Evolutionary conservation across 257 asterid species (phyloP).

Genomic region (Coffea canephora): DNA sequence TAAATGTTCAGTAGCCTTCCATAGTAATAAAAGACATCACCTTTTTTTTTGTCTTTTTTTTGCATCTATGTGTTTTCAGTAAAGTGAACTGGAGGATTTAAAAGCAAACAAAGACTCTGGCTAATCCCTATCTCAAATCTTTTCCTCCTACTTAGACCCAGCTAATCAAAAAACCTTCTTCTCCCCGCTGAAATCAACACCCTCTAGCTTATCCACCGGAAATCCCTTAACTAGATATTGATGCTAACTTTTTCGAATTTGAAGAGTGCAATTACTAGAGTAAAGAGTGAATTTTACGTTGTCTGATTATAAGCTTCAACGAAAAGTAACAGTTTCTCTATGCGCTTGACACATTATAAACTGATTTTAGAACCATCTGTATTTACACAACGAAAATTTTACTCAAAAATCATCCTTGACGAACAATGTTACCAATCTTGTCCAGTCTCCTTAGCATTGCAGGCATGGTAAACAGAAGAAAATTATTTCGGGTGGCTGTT

Average conservation of each 20-base stretch:
- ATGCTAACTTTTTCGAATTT: background rate
- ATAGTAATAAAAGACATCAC: background rate
- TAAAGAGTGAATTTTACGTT: too few species aligned
- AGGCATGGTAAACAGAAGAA: background rate
- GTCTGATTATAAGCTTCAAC: background rate
- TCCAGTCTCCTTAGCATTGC: background rate
- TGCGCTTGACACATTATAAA: background rate
- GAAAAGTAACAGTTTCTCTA: background rate
- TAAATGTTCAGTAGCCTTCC: background rate
- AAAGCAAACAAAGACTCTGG: background rate
- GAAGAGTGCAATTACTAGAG: background rate
- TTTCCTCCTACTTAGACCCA: constrained; percentile 5
- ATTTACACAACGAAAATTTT: background rate
- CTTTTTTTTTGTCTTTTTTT: background rate
- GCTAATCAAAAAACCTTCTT: background rate
- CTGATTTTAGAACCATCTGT: background rate
- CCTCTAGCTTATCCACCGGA: background rate
- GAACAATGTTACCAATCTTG: background rate
- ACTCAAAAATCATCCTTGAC: background rate
- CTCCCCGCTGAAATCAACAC: background rate
- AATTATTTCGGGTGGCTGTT: background rate
- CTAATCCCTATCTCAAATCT: background rate
- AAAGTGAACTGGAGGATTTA: background rate
- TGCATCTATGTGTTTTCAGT: background rate
- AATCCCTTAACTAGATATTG: background rate